phyloP scores from a whole-genome alignment of 116 monocot species.

The Papilionanthe hybrid region DNA sequence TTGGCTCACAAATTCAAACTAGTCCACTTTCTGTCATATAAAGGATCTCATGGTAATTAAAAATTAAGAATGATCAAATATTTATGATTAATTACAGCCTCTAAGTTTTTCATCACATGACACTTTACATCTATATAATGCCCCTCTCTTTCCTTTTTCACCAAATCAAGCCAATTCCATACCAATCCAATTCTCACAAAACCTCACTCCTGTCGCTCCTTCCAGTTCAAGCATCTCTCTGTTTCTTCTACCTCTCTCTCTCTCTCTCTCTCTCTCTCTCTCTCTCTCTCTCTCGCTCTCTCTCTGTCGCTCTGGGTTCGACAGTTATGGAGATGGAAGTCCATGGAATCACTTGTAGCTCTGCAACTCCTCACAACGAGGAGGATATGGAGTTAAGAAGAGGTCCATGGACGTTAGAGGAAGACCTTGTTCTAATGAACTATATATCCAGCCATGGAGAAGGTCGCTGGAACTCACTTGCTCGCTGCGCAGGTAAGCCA shows the following conservation, averaged over 20 bases:
- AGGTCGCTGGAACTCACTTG: conserved; percentile 73
- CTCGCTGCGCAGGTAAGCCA: conserved; percentile 43
- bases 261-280: not conserved
- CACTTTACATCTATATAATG: not conserved
- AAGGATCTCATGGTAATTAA: not conserved
- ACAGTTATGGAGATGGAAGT: not conserved
- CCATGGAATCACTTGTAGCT: not conserved
- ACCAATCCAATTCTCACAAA: not conserved
- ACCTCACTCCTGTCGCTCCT: too few relatives aligned
- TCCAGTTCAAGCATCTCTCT: not conserved
- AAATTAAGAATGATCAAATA: not conserved
- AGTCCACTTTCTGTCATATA: conserved; percentile 15
- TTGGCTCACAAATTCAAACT: not conserved
- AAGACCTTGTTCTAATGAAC: conserved; percentile 46
- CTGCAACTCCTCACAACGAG: conserved; percentile 7
- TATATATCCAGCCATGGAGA: conserved; percentile 57
- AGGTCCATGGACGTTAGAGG: conserved; percentile 67
- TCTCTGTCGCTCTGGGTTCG: not conserved
- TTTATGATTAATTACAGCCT: not conserved
- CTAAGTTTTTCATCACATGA: not conserved
- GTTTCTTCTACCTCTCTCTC: too few relatives aligned
- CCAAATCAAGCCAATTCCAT: not conserved
- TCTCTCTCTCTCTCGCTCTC: not conserved
- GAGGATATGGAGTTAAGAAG: conserved; percentile 48
- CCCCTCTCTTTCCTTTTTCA: not conserved